These are phyloP conservation scores for Leccinum colubrinum DNA, from an alignment of 1,284 basidiomycete species.

Conservation along the genomic window DNA sequence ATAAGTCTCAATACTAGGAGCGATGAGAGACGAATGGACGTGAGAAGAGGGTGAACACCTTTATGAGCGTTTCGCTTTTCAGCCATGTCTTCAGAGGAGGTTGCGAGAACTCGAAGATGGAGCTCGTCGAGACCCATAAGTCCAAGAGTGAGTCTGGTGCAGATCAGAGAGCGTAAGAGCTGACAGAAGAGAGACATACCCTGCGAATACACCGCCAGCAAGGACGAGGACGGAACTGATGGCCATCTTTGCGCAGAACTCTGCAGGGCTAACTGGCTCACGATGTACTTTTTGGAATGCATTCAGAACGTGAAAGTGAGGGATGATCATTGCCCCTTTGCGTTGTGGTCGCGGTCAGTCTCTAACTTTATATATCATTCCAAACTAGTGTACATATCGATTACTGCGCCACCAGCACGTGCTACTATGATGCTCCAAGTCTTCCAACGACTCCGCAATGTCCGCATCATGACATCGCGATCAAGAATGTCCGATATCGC, in stretches of 20 bases:
- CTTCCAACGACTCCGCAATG: not conserved
- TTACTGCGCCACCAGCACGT: not conserved
- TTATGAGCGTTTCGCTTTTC: slow-evolving; percentile 73
- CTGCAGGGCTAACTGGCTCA: slow-evolving; percentile 39
- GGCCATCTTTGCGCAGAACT: slow-evolving; percentile 69
- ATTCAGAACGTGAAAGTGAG: slow-evolving; percentile 5
- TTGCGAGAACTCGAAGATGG: slow-evolving; percentile 83
- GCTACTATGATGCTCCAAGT: not conserved
- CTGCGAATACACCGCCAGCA: slow-evolving; percentile 82
- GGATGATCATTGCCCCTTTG: slow-evolving; percentile 8
- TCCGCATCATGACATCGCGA: slow-evolving; percentile 9
- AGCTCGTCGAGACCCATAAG: slow-evolving; percentile 95
- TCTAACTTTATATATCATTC: slow-evolving; percentile 2
- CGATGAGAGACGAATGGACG: not conserved
- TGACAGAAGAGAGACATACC: slow-evolving; percentile 41
- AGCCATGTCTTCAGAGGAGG: slow-evolving; percentile 70
- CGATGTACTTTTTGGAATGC: slow-evolving; percentile 9
- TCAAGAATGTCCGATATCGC: not conserved
- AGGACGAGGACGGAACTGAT: slow-evolving; percentile 70
- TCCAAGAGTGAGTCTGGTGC: slow-evolving; percentile 73
- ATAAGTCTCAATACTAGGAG: slow-evolving; percentile 72
- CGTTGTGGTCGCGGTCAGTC: not conserved
- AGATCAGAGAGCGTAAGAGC: not conserved
- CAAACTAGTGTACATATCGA: not conserved
- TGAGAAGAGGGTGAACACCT: slow-evolving; percentile 39